These are phyloP conservation scores for Calonectria leucothoes DNA, from an alignment of 2,329 filamentous ascomycete species.

Conservation along the genomic window DNA sequence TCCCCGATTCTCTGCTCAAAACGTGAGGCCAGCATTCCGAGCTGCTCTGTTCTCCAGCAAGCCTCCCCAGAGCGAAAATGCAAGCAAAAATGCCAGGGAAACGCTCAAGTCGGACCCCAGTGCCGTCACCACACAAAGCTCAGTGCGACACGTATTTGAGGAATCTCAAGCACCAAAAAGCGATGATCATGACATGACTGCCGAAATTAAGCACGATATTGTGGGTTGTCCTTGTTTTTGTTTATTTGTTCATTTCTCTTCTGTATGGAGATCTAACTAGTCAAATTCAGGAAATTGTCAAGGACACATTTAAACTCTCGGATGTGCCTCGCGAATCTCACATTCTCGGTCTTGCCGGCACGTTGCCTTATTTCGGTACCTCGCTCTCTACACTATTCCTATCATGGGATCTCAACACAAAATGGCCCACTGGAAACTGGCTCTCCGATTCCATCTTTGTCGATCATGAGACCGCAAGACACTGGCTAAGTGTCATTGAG, in stretches of 20 bases:
- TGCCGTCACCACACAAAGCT: slow-evolving; percentile 69
- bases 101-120: slow-evolving; percentile 71
- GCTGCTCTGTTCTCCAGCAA: slow-evolving; percentile 40
- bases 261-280: slow-evolving; percentile 8
- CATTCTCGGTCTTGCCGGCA: slow-evolving; percentile 78
- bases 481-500: slow-evolving; percentile 80
- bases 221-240: slow-evolving; percentile 59
- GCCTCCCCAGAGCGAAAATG: slow-evolving; percentile 65
- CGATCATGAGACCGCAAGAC: slow-evolving; percentile 76
- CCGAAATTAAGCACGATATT: slow-evolving; percentile 61
- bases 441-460: slow-evolving; percentile 67
- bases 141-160: slow-evolving; percentile 62
- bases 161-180: slow-evolving; percentile 10
- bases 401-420: slow-evolving; percentile 83
- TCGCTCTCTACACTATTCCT: slow-evolving; percentile 86
- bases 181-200: slow-evolving; percentile 42
- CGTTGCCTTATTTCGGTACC: slow-evolving; percentile 87
- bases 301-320: slow-evolving; percentile 74
- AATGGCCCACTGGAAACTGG: slow-evolving; percentile 68
- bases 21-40: slow-evolving; percentile 26
- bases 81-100: slow-evolving; percentile 64
- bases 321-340: slow-evolving; percentile 76
- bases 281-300: slow-evolving; percentile 66
- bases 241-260: neutral
- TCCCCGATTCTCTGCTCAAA: slow-evolving; percentile 20